Evolutionary conservation across 768 basidiomycete species (phyloP).

Genomic region (Cyclocybe cylindracea): DNA sequence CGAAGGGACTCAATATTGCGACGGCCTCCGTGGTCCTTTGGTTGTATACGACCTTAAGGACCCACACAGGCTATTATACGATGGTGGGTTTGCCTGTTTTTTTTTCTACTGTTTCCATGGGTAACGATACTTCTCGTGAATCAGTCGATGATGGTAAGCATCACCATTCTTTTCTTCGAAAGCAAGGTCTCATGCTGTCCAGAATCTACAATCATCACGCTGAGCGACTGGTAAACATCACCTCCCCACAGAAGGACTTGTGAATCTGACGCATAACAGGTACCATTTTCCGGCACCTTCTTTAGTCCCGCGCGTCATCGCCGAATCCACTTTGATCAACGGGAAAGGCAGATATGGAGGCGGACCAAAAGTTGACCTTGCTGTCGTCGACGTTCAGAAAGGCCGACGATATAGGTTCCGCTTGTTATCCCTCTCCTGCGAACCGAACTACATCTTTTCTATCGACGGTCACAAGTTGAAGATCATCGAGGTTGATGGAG

Average conservation of each 20-base stretch:
- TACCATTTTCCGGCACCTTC: slow-evolving; percentile 25
- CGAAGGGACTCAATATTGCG: slow-evolving; percentile 51
- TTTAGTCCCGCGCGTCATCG: too few relatives aligned
- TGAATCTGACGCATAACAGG: slow-evolving; percentile 18
- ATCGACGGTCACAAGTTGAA: slow-evolving; percentile 40
- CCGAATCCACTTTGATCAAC: slow-evolving; percentile 33
- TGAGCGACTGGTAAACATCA: slow-evolving; percentile 30
- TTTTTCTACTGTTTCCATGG: background rate
- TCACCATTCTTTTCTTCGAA: background rate
- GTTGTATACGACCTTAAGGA: slow-evolving; percentile 23
- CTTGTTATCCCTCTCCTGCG: slow-evolving; percentile 49
- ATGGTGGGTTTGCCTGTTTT: slow-evolving; percentile 13
- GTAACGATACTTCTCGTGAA: slow-evolving; percentile 13
- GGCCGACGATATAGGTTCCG: slow-evolving; percentile 54
- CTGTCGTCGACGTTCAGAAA: slow-evolving; percentile 41
- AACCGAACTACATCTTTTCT: slow-evolving; percentile 40
- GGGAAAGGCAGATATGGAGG: slow-evolving; percentile 45
- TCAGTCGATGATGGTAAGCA: slow-evolving; percentile 39
- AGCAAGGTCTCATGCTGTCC: background rate
- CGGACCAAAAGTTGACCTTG: slow-evolving; percentile 36
- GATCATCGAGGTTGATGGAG: slow-evolving; percentile 34
- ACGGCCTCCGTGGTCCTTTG: slow-evolving; percentile 45
- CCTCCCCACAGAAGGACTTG: background rate
- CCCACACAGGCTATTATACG: slow-evolving; percentile 18
- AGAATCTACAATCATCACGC: slow-evolving; percentile 34